phyloP scores from a whole-genome alignment of 176 grass and related monocot genomes.

The Pontederia paniculata region DNA sequence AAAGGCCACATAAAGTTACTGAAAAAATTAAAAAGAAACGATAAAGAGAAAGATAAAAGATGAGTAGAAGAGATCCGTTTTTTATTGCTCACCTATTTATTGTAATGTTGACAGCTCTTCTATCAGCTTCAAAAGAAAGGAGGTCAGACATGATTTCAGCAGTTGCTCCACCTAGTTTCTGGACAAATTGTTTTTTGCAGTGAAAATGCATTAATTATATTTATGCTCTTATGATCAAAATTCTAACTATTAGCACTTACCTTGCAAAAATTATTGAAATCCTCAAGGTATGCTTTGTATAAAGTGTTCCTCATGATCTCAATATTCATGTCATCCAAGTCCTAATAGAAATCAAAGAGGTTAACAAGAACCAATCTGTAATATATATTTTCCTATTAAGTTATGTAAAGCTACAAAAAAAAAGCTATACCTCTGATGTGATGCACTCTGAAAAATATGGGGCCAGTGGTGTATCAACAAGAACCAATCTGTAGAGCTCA shows the following conservation, averaged over 20 bases:
- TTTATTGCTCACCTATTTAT: conserved; percentile 55
- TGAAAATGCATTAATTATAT: conserved; percentile 5
- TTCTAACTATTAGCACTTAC: conserved; percentile 24
- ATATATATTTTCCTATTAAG: too few species aligned
- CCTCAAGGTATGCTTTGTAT: conserved; percentile 99
- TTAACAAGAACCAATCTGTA: conserved; percentile 9
- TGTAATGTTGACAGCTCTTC: conserved; percentile 96
- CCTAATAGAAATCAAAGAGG: conserved; percentile 36
- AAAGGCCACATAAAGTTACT: too few species aligned
- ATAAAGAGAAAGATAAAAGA: neutral
- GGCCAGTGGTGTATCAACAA: conserved; percentile 83
- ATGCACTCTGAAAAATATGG: conserved; percentile 99
- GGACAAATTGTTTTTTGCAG: conserved; percentile 18
- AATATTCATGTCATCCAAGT: conserved; percentile 99
- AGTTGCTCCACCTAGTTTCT: conserved; percentile 97
- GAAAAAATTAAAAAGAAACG: too few species aligned
- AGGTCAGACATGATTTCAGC: conserved; percentile 97
- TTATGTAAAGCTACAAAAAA: neutral
- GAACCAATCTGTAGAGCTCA: conserved; percentile 97
- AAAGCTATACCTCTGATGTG: conserved; percentile 72
- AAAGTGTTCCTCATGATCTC: conserved; percentile 99
- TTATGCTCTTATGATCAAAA: neutral
- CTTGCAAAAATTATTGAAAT: conserved; percentile 88
- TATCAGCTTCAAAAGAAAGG: conserved; percentile 93
- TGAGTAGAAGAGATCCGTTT: neutral